Evolutionary conservation across 768 basidiomycete genomes (phyloP).

Genomic region (Pholiota conissans): DNA sequence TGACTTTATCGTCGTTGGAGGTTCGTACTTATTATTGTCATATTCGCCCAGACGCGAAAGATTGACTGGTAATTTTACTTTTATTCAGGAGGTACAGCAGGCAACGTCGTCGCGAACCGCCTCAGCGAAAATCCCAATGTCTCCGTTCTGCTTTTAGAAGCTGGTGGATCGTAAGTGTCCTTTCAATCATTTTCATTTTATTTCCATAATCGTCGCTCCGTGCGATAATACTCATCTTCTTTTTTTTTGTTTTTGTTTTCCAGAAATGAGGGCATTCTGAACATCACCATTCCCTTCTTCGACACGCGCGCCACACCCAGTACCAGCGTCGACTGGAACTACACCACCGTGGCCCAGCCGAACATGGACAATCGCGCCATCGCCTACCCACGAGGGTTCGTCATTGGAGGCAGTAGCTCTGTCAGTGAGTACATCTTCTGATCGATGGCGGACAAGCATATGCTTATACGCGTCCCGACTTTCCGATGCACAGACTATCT

Average conservation of each 20-base stretch:
- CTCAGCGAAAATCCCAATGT: slow-evolving; percentile 48
- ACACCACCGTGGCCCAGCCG: slow-evolving; percentile 20
- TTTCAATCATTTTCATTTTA: neutral
- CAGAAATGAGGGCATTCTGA: slow-evolving; percentile 2
- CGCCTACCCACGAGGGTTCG: slow-evolving; percentile 22
- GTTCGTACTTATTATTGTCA: slow-evolving; percentile 4
- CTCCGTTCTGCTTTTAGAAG: slow-evolving; percentile 52
- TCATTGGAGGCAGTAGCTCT: slow-evolving; percentile 26
- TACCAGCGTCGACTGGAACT: slow-evolving; percentile 27
- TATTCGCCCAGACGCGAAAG: neutral
- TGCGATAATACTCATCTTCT: no score
- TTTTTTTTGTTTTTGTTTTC: no score
- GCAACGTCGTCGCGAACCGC: slow-evolving; percentile 54
- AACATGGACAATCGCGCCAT: slow-evolving; percentile 19
- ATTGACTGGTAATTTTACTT: neutral
- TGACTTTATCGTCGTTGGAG: slow-evolving; percentile 22
- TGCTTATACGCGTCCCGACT: slow-evolving; percentile 15
- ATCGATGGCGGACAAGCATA: neutral
- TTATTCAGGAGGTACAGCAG: slow-evolving; percentile 53
- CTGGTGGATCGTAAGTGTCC: slow-evolving; percentile 47
- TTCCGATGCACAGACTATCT: slow-evolving; percentile 12
- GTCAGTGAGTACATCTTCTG: slow-evolving; percentile 18
- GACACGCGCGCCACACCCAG: slow-evolving; percentile 1
- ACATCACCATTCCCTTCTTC: slow-evolving; percentile 9
- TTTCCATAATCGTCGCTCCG: neutral